These are phyloP conservation scores for Melampsora americana DNA, from an alignment of 1,284 basidiomycete genomes.

Conservation along the genomic window DNA sequence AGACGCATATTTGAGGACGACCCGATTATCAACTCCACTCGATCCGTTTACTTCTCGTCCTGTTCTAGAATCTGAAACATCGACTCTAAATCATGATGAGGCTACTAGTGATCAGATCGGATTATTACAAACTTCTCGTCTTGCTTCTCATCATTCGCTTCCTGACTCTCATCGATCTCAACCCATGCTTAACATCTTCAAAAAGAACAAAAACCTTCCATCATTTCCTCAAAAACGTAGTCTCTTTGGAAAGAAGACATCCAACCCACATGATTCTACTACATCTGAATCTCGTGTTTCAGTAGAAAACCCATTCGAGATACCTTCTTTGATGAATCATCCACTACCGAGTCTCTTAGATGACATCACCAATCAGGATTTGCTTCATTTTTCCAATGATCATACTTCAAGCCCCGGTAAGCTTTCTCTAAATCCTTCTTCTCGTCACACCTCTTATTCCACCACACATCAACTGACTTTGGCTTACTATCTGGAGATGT, in stretches of 20 bases:
- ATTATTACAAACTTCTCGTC: not conserved
- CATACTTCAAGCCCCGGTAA: not conserved
- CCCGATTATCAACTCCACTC: not conserved
- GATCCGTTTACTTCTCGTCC: not conserved
- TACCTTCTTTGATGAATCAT: not conserved
- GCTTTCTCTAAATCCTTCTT: not conserved
- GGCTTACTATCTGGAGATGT: not conserved
- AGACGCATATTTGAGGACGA: not conserved
- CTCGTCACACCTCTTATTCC: not conserved
- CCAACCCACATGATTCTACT: not conserved
- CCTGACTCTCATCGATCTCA: conserved; percentile 3
- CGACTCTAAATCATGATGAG: not conserved
- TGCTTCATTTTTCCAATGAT: not conserved
- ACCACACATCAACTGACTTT: not conserved
- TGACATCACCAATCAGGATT: not conserved
- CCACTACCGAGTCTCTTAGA: not conserved
- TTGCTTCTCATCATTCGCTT: no score
- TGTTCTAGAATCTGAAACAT: not conserved
- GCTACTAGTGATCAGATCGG: not conserved
- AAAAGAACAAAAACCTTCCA: no score
- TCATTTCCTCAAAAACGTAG: not conserved
- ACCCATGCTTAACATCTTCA: not conserved
- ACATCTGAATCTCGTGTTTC: not conserved
- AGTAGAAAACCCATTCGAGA: not conserved
- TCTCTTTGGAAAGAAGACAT: not conserved